Percentiles rank a stretch among this genome's conserved stretches.
Conservation (phyloP, 1,139 yeast species). For the Candida freyschussii region DNA sequence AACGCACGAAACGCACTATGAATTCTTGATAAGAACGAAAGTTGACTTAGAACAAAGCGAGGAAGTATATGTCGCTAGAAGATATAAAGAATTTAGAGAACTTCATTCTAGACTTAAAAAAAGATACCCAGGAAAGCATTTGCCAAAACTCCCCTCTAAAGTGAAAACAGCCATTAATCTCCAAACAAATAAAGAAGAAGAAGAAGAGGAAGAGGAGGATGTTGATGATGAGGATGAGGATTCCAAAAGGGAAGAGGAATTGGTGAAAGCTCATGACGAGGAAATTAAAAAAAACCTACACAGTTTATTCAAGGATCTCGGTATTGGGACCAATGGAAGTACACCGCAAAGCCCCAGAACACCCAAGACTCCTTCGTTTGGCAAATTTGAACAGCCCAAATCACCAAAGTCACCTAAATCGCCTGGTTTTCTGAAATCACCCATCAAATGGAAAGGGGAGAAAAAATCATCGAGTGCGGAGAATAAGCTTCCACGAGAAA, state of each 20-base stretch:
- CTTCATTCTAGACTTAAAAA: conserved; percentile 48
- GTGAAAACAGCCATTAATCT: conserved; percentile 30
- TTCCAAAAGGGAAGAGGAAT: conserved; percentile 23
- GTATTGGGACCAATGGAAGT: conserved; percentile 7
- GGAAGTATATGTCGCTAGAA: conserved; percentile 43
- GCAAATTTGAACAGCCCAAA: conserved; percentile 3
- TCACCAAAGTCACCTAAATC: conserved; percentile 7
- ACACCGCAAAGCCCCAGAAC: conserved; percentile 2
- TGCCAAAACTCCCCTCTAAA: conserved; percentile 62
- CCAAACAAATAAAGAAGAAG: conserved; percentile 20
- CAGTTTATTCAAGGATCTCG: conserved; percentile 15
- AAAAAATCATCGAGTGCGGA: conserved; percentile 9
- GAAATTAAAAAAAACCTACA: conserved; percentile 16
- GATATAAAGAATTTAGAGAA: conserved; percentile 61
- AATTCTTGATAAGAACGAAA: conserved; percentile 26
- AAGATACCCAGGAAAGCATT: conserved; percentile 64
- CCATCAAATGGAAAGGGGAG: conserved; percentile 1
- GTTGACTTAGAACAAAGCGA: conserved; percentile 29
- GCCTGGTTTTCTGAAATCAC: conserved; percentile 1
- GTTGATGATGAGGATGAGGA: conserved; percentile 24
- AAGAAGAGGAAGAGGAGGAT: conserved; percentile 22
- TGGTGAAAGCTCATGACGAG: conserved; percentile 15
- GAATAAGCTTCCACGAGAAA: conserved; percentile 49
- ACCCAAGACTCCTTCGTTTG: conserved; percentile 2
- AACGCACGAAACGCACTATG: conserved; percentile 27